Base-by-base conservation (phyloP, 257 asterid genomes). In the Nicotiana sylvestris region DNA sequence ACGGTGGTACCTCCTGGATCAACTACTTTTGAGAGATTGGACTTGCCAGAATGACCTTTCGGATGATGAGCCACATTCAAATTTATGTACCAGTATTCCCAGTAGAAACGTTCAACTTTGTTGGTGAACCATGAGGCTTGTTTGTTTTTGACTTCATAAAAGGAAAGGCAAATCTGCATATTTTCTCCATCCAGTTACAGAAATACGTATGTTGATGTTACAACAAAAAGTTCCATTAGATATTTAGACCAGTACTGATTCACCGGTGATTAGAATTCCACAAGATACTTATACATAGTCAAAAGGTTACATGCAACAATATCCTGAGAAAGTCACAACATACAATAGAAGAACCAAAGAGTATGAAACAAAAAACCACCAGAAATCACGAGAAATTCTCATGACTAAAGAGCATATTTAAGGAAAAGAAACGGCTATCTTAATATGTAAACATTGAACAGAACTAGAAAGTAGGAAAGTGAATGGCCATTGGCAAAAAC, bases 41-140 rank as follows among this genome's bases (percentile, higher is more conserved):
- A 88, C 88, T 92, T 94, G 80, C 97, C 90, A 78, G 84, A 88
- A 86, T 89, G 96, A 77, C 90, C 87, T 87, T 94, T 96, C 16
- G 92, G 91, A 82, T 93, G 96, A 62, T 90, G 98, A 30, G 91
- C 91, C 67, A 90, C 94, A 85, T 92, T 93, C 92, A 96, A 88
- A 85, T 94, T 91, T 90, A 96, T 91, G 88, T 92, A 92, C 98
- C 99, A 96, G 18, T 93, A 94, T 85, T 96, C 99, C 99, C 99
- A 96, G 92, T 85, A 83, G 62, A 86, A 97, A 82, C 95, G 98
- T 89, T 96, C 99, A 77, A 96, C 98, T 88, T 92, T 96, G 87
- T 88, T 94, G 33, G 96, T 85, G 89, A 96, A 96, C 99, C 99
- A 94, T 35, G 97, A 87, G 29, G 96, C 92, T 67, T 96, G 99